A percentile compares a stretch with the other conserved stretches of the same genome.
phyloP scores from a whole-genome alignment of 495 filamentous ascomycete genomes.

The Hypoxylon trugodes region DNA sequence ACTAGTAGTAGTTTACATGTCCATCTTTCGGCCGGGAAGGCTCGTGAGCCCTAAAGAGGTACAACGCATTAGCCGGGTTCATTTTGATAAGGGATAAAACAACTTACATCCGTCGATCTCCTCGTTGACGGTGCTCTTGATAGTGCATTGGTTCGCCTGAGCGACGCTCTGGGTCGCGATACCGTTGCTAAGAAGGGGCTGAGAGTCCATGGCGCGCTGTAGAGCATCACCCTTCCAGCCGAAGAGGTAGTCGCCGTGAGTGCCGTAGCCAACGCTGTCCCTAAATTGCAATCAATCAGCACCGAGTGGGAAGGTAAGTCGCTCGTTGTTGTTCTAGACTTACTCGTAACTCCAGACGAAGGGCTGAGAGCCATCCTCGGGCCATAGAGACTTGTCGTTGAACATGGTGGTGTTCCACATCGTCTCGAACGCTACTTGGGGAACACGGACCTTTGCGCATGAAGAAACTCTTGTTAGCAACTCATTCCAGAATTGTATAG shows the following conservation, averaged over 20 bases:
- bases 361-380: constrained; percentile 46
- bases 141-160: constrained; percentile 48
- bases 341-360: constrained; percentile 45
- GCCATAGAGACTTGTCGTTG: constrained; percentile 50
- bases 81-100: constrained; percentile 11
- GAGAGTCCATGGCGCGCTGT: constrained; percentile 50
- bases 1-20: no score
- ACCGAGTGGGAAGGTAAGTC: no score
- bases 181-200: constrained; percentile 43
- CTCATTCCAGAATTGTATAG: no score
- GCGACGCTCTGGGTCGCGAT: constrained; percentile 47
- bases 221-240: constrained; percentile 54
- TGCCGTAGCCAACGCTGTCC: constrained; percentile 48
- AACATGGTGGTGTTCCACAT: constrained; percentile 52
- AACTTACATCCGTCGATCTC: constrained; percentile 51
- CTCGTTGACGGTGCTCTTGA: constrained; percentile 49
- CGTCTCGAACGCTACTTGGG: constrained; percentile 53
- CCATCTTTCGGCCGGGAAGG: constrained; percentile 26
- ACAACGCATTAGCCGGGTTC: constrained; percentile 1
- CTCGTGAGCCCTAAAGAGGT: constrained; percentile 18
- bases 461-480: background rate
- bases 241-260: constrained; percentile 56
- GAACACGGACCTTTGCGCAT: constrained; percentile 41
- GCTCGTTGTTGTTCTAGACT: no score
- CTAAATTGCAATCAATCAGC: background rate